phyloP scores from a whole-genome alignment of 1,284 basidiomycete genomes.

The Apiotrichum gamsii region DNA sequence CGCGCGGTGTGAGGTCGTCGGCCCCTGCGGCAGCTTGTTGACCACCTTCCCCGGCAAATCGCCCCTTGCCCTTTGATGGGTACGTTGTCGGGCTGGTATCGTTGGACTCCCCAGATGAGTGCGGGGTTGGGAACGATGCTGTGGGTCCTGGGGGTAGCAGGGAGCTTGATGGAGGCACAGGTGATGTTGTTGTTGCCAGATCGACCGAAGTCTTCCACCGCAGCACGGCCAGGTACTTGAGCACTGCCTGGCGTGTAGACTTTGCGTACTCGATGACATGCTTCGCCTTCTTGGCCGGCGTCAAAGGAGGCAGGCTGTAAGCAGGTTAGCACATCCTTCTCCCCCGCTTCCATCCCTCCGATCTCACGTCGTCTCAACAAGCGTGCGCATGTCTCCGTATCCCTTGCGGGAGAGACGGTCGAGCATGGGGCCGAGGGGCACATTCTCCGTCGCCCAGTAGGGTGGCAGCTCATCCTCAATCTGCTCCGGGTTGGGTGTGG shows the following conservation, averaged over 20 bases:
- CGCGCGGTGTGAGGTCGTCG: constrained; percentile 14
- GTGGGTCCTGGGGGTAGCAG: neutral
- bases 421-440: constrained; percentile 32
- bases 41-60: constrained; percentile 3
- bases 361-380: constrained; percentile 36
- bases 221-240: constrained; percentile 43
- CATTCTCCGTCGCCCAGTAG: constrained; percentile 36
- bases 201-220: constrained; percentile 43
- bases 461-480: constrained; percentile 41
- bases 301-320: constrained; percentile 19
- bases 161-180: too few relatives aligned
- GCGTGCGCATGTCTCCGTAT: constrained; percentile 31
- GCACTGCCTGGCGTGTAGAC: constrained; percentile 34
- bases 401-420: constrained; percentile 33
- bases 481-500: constrained; percentile 33
- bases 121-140: constrained; percentile 38
- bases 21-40: neutral
- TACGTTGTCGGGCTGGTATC: constrained; percentile 26
- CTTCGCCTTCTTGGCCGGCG: constrained; percentile 29
- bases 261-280: constrained; percentile 41
- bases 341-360: too few relatives aligned
- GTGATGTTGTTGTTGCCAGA: too few relatives aligned
- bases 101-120: constrained; percentile 33
- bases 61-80: constrained; percentile 23
- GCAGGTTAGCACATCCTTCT: neutral